Base-by-base conservation (phyloP, 208 protist genomes). In the Leishmania aethiopica region DNA sequence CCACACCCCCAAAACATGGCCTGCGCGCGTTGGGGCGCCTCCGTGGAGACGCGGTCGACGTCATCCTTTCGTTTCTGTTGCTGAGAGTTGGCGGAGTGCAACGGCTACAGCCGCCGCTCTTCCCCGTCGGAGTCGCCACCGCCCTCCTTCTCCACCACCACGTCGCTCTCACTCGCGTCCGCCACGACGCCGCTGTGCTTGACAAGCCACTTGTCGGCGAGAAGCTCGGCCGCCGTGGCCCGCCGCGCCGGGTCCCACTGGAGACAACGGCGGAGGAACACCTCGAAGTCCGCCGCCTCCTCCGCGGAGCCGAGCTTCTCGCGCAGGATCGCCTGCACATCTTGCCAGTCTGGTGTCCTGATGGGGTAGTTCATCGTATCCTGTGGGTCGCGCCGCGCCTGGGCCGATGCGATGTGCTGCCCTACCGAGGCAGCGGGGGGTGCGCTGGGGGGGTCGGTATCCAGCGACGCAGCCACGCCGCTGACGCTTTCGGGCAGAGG, bases 241-340 rank as follows among this genome's bases (percentile, higher is more conserved):
- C 91, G 91, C 73, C 83, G 60, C 1, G 82, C 75, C 11, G 91
- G 88, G 62, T 93, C 88, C 91, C 91, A 94, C 73, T 91, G 88
- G 5, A 94, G 83, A 70, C 88, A 91, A 40, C 76, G 74, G 25
- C n/a, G 55, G 60, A 93, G 75, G 37, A 94, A 91, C 7, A 32
- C 4, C 71, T 90, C 88, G 73, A 94, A 93, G 40, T 77, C 83
- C 3, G 32, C 28, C 22, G 86, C 87, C 75, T 91, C 85, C 37
- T 89, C 83, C 19, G 81, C 75, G 5, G 53, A 69, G 15, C 42
- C 82, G 3, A 94, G 60, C 62, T 88, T 86, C 11, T 72, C 67
- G 15, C 81, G 77, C 49, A 94, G 77, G 17, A 84, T 67, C 25
- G 75, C 42, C 71, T 80, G 82, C 75, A 94, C 77, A 25, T 86